A percentile compares a stretch with the other conserved stretches of the same genome.
phyloP scores from a whole-genome alignment of 805 yeast species.

The Candida quercuum region DNA sequence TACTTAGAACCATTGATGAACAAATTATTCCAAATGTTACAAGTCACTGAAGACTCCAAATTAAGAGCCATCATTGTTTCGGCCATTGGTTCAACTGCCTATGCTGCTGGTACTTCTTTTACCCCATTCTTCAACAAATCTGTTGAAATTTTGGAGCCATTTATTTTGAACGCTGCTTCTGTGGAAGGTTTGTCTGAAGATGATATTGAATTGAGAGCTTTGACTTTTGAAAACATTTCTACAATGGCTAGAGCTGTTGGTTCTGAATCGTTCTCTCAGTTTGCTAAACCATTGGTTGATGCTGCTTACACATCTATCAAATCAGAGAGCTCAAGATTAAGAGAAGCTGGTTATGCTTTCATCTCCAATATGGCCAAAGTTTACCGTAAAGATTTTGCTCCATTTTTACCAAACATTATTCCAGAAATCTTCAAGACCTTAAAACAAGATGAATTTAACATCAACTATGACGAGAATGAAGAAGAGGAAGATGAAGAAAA shows the following conservation, averaged over 20 bases:
- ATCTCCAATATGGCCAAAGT: constrained; percentile 93
- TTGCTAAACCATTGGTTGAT: constrained; percentile 82
- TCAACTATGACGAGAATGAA: constrained; percentile 51
- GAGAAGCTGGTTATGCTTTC: constrained; percentile 93
- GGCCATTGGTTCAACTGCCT: constrained; percentile 96
- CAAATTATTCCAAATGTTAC: constrained; percentile 79
- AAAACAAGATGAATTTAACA: constrained; percentile 79
- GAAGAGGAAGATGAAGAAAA: constrained; percentile 49
- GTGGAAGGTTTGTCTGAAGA: constrained; percentile 80
- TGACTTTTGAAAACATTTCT: constrained; percentile 88
- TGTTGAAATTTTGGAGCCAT: constrained; percentile 76
- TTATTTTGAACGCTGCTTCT: constrained; percentile 60
- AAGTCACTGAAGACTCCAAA: constrained; percentile 63
- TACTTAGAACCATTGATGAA: constrained; percentile 89
- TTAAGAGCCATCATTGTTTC: constrained; percentile 80
- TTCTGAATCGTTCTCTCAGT: constrained; percentile 77
- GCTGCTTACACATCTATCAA: constrained; percentile 78
- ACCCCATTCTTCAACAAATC: constrained; percentile 82
- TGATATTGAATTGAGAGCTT: constrained; percentile 86
- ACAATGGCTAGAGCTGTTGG: constrained; percentile 97
- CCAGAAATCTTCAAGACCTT: constrained; percentile 82
- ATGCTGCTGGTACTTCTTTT: constrained; percentile 86
- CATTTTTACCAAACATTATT: constrained; percentile 75
- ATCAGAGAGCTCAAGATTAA: constrained; percentile 75
- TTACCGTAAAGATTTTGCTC: constrained; percentile 84